These are phyloP conservation scores for Chaetomium fimeti DNA, from an alignment of 495 filamentous ascomycete species.

Conservation along the genomic window DNA sequence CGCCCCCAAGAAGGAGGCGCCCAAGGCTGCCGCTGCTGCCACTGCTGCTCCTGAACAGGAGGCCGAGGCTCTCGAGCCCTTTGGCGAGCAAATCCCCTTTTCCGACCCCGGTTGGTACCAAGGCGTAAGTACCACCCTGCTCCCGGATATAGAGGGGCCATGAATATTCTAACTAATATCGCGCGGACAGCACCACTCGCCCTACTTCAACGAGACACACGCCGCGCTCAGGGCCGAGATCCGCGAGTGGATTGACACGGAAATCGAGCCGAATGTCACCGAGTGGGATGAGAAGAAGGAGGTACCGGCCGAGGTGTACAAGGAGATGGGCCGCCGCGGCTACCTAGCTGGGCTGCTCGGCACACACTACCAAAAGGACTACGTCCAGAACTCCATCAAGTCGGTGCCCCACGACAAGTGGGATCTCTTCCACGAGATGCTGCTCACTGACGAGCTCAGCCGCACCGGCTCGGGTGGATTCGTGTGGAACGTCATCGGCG, in stretches of 20 bases:
- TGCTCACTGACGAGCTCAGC: constrained; percentile 90
- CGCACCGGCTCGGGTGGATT: constrained; percentile 86
- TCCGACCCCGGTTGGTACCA: constrained; percentile 96
- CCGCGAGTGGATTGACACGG: constrained; percentile 84
- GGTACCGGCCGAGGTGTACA: constrained; percentile 85
- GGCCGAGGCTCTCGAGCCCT: constrained; percentile 74
- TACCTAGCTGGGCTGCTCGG: constrained; percentile 90
- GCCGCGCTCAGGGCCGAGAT: constrained; percentile 85
- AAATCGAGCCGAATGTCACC: constrained; percentile 86
- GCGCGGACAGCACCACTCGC: constrained; percentile 78
- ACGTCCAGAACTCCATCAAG: constrained; percentile 66
- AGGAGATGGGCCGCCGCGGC: constrained; percentile 88
- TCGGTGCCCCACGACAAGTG: constrained; percentile 83
- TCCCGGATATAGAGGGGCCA: not conserved
- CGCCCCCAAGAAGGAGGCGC: constrained; percentile 51
- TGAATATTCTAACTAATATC: not conserved
- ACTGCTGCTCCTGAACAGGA: constrained; percentile 53
- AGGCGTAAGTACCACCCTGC: constrained; percentile 59
- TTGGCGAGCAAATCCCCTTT: constrained; percentile 83
- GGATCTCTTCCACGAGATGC: constrained; percentile 97
- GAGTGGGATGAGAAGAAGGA: constrained; percentile 96
- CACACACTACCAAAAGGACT: constrained; percentile 71
- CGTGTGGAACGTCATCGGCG: constrained; percentile 97
- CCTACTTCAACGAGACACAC: constrained; percentile 93
- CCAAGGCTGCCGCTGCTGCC: constrained; percentile 54